Conservation (phyloP, 352 stramenopile species). For the Pythium periplocum region DNA sequence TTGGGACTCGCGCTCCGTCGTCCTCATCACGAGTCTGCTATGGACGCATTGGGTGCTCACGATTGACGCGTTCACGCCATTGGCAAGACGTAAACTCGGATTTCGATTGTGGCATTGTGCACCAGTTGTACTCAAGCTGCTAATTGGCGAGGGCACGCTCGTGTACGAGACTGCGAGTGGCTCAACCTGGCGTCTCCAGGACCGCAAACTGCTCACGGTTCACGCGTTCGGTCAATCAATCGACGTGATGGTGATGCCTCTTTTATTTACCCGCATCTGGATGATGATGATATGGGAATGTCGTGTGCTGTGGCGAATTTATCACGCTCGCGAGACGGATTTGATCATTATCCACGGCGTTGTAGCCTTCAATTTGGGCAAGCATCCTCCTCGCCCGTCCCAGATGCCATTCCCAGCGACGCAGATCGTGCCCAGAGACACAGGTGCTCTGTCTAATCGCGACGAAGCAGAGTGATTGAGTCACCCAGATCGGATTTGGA, state of each 20-base stretch:
- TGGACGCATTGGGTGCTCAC: slow-evolving; percentile 22
- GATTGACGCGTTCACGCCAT: slow-evolving; percentile 11
- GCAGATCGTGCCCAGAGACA: too few species aligned
- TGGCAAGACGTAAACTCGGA: slow-evolving; percentile 9
- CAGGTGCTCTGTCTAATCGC: too few species aligned
- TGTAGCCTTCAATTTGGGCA: slow-evolving; percentile 11
- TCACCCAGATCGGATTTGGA: too few species aligned
- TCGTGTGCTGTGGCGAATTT: slow-evolving; percentile 16
- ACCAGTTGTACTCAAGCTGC: slow-evolving; percentile 1
- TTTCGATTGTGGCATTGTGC: slow-evolving; percentile 11
- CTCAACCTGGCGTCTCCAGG: not conserved
- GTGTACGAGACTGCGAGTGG: not conserved
- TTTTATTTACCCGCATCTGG: slow-evolving; percentile 20
- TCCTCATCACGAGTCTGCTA: slow-evolving; percentile 10
- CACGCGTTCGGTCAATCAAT: not conserved
- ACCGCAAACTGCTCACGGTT: not conserved
- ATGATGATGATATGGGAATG: slow-evolving; percentile 22
- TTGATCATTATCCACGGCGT: slow-evolving; percentile 21
- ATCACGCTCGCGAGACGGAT: slow-evolving; percentile 5
- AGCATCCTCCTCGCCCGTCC: too few species aligned
- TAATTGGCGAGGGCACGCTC: not conserved
- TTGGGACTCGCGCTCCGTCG: slow-evolving; percentile 11
- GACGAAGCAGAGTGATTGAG: too few species aligned
- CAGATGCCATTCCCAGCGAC: too few species aligned
- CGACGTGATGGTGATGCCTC: slow-evolving; percentile 11